Conservation (phyloP, 306 rosid genomes). For the Acacia crassicarpa region DNA sequence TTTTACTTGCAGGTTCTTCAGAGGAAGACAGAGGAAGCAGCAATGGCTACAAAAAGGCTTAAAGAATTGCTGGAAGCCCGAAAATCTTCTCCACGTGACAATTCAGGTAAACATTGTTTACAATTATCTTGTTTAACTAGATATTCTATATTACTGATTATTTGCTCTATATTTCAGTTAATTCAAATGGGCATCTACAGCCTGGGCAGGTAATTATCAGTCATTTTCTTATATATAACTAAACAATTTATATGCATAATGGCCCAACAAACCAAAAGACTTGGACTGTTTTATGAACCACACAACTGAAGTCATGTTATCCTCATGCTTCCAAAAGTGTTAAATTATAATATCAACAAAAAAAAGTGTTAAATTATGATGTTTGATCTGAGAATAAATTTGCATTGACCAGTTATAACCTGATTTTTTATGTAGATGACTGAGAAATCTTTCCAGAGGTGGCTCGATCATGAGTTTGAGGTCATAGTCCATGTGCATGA, state of each 20-base stretch:
- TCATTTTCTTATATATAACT: slow-evolving; percentile 11
- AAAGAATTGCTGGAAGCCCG: slow-evolving; percentile 76
- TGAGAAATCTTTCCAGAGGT: slow-evolving; percentile 62
- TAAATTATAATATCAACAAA: too few species aligned
- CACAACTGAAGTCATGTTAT: slow-evolving; percentile 25
- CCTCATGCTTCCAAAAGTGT: neutral
- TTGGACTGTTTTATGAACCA: slow-evolving; percentile 13
- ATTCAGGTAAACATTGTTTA: slow-evolving; percentile 48
- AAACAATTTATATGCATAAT: slow-evolving; percentile 19
- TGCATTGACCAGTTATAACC: slow-evolving; percentile 11
- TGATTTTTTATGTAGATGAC: slow-evolving; percentile 49
- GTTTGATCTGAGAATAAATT: slow-evolving; percentile 8
- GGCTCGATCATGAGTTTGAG: slow-evolving; percentile 88
- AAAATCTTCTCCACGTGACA: slow-evolving; percentile 62
- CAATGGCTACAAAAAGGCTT: slow-evolving; percentile 70
- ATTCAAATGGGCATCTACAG: slow-evolving; percentile 56
- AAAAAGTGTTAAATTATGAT: neutral
- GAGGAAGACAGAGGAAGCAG: slow-evolving; percentile 87
- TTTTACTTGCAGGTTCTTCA: slow-evolving; percentile 68
- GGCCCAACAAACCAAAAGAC: neutral
- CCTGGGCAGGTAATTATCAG: slow-evolving; percentile 59
- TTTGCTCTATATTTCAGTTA: slow-evolving; percentile 48
- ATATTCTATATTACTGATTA: slow-evolving; percentile 38
- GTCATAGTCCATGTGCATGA: slow-evolving; percentile 72
- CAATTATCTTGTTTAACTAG: neutral